Conservation (phyloP, 345 rosid genomes). For the Sisymbrium irio region DNA sequence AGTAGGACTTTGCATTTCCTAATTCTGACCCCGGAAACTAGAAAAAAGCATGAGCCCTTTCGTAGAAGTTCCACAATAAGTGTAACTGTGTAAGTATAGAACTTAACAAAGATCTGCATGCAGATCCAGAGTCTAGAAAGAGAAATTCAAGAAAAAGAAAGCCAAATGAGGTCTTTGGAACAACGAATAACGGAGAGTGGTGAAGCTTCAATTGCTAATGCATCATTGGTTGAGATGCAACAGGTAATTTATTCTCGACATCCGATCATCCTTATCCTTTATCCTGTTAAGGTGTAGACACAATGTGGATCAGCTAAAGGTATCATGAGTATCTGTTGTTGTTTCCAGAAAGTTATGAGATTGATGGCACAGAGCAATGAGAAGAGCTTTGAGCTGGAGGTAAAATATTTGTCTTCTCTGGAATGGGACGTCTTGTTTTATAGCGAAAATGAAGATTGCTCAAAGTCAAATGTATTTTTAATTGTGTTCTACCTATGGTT, state of each 20-base stretch:
- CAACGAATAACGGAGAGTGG: conserved; percentile 85
- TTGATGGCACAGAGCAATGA: conserved; percentile 96
- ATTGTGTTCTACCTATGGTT: conserved; percentile 31
- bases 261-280: not conserved
- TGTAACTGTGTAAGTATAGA: not conserved
- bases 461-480: conserved; percentile 13
- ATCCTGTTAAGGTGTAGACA: not conserved
- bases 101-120: not conserved
- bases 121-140: conserved; percentile 80
- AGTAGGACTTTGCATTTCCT: conserved; percentile 1
- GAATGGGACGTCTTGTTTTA: conserved; percentile 8
- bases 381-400: conserved; percentile 96
- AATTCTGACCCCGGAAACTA: not conserved
- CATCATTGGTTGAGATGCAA: conserved; percentile 92
- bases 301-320: conserved; percentile 13
- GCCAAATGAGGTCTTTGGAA: conserved; percentile 84
- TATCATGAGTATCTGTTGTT: conserved; percentile 22
- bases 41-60: conserved; percentile 2
- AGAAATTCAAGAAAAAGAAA: conserved; percentile 87
- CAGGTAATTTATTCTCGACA: conserved; percentile 51
- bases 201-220: conserved; percentile 89
- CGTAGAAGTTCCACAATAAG: not conserved
- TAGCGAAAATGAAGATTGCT: conserved; percentile 5
- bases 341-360: conserved; percentile 75
- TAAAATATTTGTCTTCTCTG: conserved; percentile 27